phyloP scores from a whole-genome alignment of 129 eudicot genomes.

The Flaveria bidentis region DNA sequence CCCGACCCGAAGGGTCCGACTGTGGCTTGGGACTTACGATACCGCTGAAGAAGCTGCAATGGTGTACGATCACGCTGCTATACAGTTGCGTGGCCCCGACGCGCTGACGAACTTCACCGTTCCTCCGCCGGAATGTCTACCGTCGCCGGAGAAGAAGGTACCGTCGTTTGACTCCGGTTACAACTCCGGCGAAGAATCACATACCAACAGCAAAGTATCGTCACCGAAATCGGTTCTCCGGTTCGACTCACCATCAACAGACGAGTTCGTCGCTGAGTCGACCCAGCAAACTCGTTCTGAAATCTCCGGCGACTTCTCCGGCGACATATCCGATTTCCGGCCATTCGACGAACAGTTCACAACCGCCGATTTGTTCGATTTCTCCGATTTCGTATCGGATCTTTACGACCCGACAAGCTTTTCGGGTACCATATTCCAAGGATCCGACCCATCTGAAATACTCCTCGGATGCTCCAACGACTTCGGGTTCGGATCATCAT shows the following conservation, averaged over 20 bases:
- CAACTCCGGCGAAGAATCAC: conserved; percentile 61
- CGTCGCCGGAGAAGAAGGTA: conserved; percentile 15
- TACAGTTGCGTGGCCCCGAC: conserved; percentile 91
- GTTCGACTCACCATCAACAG: conserved; percentile 29
- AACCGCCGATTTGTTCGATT: conserved; percentile 45
- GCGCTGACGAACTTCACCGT: conserved; percentile 82
- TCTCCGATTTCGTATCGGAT: conserved; percentile 48
- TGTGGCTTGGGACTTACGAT: conserved; percentile 94
- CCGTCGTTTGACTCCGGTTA: conserved; percentile 44
- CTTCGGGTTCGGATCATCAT: conserved; percentile 43
- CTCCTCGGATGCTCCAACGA: conserved; percentile 31
- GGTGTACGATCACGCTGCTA: conserved; percentile 98
- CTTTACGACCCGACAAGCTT: conserved; percentile 46
- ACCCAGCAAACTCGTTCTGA: conserved; percentile 14
- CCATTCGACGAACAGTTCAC: conserved; percentile 36
- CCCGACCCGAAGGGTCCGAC: conserved; percentile 71
- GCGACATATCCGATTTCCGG: conserved; percentile 37
- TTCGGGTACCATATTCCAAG: conserved; percentile 31
- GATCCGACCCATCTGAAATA: conserved; percentile 20
- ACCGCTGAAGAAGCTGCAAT: conserved; percentile 99
- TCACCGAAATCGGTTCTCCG: conserved; percentile 79
- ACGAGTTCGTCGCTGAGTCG: conserved; percentile 50
- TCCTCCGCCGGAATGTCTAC: conserved; percentile 30
- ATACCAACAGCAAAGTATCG: conserved; percentile 25
- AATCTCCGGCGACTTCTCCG: too few relatives aligned